These are phyloP conservation scores for Myxozyma vanderwaltii DNA, from an alignment of 805 yeast genomes.

Conservation along the genomic window DNA sequence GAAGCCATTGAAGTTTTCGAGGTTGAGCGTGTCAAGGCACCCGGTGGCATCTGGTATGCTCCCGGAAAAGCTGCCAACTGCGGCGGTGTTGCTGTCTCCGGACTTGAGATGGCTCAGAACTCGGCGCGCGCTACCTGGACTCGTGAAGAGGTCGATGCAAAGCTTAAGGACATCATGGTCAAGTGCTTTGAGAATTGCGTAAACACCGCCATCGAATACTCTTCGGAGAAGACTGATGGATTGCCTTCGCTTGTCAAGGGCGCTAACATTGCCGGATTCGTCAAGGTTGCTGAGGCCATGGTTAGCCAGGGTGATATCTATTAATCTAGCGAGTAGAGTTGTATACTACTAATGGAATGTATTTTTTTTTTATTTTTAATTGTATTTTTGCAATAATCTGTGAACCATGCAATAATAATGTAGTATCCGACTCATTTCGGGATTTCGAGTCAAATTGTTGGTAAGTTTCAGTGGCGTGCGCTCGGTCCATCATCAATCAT, in stretches of 20 bases:
- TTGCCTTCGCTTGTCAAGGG: slow-evolving; percentile 97
- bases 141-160: slow-evolving; percentile 85
- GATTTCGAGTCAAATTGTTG: no score
- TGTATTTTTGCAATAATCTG: no score
- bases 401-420: no score
- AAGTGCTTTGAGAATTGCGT: slow-evolving; percentile 91
- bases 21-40: slow-evolving; percentile 45
- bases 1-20: slow-evolving; percentile 96
- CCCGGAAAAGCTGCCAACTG: slow-evolving; percentile 99
- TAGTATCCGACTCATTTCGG: no score
- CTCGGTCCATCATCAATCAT: no score
- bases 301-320: slow-evolving; percentile 87
- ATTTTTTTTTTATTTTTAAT: background rate
- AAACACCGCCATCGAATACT: slow-evolving; percentile 78
- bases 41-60: slow-evolving; percentile 85
- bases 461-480: no score
- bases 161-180: slow-evolving; percentile 89
- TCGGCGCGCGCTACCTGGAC: slow-evolving; percentile 92
- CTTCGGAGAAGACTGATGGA: slow-evolving; percentile 62
- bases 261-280: slow-evolving; percentile 98
- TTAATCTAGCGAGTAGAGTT: background rate
- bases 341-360: background rate
- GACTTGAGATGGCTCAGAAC: slow-evolving; percentile 99
- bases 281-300: slow-evolving; percentile 98
- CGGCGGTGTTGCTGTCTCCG: slow-evolving; percentile 99